Evolutionary conservation across 768 basidiomycete species (phyloP), one percentile per base, ranked within the genome.

Genomic region (Cystobasidium tubakii): DNA sequence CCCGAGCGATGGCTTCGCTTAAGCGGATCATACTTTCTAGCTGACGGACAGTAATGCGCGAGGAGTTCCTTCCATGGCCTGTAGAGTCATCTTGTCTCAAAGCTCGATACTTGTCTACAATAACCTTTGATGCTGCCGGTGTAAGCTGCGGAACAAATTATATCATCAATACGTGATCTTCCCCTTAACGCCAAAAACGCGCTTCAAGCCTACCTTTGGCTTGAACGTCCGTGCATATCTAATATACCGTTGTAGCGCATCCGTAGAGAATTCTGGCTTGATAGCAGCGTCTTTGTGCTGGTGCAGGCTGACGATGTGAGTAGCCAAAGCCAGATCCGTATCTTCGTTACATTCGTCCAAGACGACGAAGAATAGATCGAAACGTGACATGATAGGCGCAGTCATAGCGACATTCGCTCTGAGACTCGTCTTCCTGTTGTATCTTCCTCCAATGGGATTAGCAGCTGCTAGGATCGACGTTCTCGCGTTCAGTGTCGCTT

Each of bases 341-440:
- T 86, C 89, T 80, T 92, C 90, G 80, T 97, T 88, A 82, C 94
- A 97, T 79, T 99, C 94, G 78, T 99, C 96, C 65, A 99, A 85
- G 13, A 99, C 92, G 69, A 99, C 91, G 80, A 98, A 99, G 84
- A 98, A 98, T 77, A 99, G 80, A 81, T 99, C 96, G 92, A 99
- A 83, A 74, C 96, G 88, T 82, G 92, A 94, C 95, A 99, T 98
- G 82, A 99, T 98, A 0, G 96, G 96, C 0, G 94, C 90, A 66
- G 89, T 92, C 96, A 99, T 97, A 74, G 90, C 91, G 39, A 99
- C 88, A 81, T 99, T 99, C 1, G 90, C 90, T 25, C 92, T 84
- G 17, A 99, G 84, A 1, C 88, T 88, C 82, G 90, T 92, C 84
- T 95, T 98, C 75, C 92, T 86, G 81, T 99, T 95, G 78, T 99